phyloP scores from a whole-genome alignment of 306 rosid genomes.

The Castanea sativa region DNA sequence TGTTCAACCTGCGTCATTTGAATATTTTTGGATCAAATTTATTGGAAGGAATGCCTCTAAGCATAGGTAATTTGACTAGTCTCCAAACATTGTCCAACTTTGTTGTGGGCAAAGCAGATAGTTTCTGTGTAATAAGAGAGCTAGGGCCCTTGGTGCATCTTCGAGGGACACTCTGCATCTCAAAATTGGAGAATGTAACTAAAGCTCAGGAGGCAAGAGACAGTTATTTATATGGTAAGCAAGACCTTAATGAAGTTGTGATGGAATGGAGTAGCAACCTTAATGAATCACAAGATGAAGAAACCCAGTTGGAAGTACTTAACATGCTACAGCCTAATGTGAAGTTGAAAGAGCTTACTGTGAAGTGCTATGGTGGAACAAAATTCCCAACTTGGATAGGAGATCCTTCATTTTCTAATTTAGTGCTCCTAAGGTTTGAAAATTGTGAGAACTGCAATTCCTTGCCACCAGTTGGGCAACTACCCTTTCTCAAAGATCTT shows the following conservation, averaged over 20 bases:
- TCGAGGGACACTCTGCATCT: not conserved
- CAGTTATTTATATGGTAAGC: not conserved
- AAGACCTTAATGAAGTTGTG: not conserved
- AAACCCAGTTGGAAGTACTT: not conserved
- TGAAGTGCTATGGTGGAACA: not conserved
- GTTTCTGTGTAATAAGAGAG: not conserved
- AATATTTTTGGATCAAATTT: not conserved
- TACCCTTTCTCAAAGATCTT: not conserved
- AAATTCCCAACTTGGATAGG: conserved; percentile 10
- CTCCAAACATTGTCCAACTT: not conserved
- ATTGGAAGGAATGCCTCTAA: not conserved
- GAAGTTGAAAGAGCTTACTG: not conserved
- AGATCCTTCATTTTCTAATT: not conserved
- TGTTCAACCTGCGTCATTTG: not conserved
- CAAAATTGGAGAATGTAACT: conserved; percentile 10
- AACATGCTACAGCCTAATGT: not conserved
- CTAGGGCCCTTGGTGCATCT: conserved; percentile 1
- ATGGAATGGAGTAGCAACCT: not conserved
- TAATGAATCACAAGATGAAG: not conserved
- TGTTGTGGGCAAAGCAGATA: conserved; percentile 2
- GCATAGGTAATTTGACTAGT: not conserved
- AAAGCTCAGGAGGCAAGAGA: not conserved
- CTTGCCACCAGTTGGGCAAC: not conserved
- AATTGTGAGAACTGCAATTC: not conserved
- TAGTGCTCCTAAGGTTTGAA: not conserved